phyloP scores from a whole-genome alignment of 768 basidiomycete genomes.

The Russula sp. region DNA sequence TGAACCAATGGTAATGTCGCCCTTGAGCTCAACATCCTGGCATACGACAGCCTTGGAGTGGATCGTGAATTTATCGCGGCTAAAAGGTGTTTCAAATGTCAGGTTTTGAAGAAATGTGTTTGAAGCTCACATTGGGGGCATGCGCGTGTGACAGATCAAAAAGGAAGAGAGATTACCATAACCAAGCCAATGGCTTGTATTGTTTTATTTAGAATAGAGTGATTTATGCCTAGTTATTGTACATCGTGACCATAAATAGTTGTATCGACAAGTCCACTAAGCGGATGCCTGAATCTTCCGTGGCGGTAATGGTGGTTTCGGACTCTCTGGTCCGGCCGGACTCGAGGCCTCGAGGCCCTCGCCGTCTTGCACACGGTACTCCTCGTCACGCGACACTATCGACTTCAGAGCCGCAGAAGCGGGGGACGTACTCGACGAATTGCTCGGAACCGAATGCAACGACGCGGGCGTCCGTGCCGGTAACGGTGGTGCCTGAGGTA shows the following conservation, averaged over 20 bases:
- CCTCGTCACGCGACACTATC: conserved; percentile 38
- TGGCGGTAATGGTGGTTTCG: conserved; percentile 25
- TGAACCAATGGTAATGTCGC: conserved; percentile 88
- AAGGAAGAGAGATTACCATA: conserved; percentile 4
- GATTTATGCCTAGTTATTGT: conserved; percentile 1
- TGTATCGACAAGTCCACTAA: neutral
- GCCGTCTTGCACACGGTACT: conserved; percentile 17
- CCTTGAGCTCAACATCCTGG: conserved; percentile 90
- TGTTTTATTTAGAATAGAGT: neutral
- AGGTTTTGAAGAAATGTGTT: neutral
- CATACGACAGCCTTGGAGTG: conserved; percentile 88
- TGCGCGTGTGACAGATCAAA: conserved; percentile 7
- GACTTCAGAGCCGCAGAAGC: conserved; percentile 52
- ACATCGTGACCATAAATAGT: conserved; percentile 11
- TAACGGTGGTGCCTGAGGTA: conserved; percentile 36
- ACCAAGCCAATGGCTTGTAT: neutral
- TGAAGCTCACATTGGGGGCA: conserved; percentile 21
- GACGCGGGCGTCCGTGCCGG: conserved; percentile 38
- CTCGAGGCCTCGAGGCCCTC: neutral
- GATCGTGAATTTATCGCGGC: conserved; percentile 84
- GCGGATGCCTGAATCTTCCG: conserved; percentile 20
- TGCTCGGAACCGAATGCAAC: conserved; percentile 20
- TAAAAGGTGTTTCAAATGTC: conserved; percentile 26
- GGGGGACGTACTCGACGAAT: conserved; percentile 24
- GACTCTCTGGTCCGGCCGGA: conserved; percentile 3